These are phyloP conservation scores for Rutstroemia sp. DNA, from an alignment of 2,329 filamentous ascomycete species.

Conservation along the genomic window DNA sequence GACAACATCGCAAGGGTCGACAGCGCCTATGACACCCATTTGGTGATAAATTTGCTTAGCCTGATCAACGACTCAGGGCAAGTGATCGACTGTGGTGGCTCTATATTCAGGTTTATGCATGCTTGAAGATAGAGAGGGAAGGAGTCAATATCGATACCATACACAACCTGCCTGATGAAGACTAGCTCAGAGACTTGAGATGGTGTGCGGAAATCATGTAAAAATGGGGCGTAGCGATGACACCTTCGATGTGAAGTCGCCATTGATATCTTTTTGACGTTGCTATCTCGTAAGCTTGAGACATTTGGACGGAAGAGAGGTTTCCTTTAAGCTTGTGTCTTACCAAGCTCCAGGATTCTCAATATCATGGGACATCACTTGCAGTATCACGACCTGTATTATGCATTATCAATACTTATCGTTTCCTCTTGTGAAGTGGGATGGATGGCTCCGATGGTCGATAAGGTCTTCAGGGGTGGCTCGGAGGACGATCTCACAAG, in stretches of 20 bases:
- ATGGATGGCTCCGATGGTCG: background rate
- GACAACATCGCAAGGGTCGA: background rate
- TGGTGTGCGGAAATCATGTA: background rate
- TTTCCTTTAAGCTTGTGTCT: too few relatives aligned
- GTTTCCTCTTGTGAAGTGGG: background rate
- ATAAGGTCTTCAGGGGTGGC: background rate
- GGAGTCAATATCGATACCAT: background rate
- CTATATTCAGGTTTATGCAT: background rate
- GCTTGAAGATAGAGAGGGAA: background rate
- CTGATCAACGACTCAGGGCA: background rate
- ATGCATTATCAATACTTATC: background rate
- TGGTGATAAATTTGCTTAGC: background rate
- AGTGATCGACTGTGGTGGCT: background rate
- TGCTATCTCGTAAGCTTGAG: background rate
- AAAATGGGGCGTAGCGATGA: background rate
- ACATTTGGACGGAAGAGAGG: background rate
- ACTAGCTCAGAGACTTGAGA: background rate
- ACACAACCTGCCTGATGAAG: slow-evolving; percentile 7
- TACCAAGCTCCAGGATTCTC: background rate
- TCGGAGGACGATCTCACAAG: too few relatives aligned
- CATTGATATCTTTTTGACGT: background rate
- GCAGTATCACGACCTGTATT: background rate
- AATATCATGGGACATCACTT: background rate
- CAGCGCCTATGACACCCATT: background rate
- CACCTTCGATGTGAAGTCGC: background rate